Evolutionary conservation across 129 eudicot species (phyloP), one percentile per base, ranked within the genome.

Genomic region (Tanacetum coccineum): DNA sequence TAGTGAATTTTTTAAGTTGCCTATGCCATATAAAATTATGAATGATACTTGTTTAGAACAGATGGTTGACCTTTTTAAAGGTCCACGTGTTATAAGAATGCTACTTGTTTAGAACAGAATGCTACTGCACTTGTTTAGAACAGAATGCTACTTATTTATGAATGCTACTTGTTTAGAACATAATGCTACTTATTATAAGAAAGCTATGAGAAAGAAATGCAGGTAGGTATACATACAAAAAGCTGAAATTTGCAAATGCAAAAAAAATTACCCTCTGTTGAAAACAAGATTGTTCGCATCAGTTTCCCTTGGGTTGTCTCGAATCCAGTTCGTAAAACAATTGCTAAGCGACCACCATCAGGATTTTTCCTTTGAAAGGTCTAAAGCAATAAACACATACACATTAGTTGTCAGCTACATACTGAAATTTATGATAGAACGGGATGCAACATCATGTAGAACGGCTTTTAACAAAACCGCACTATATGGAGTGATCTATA

Each of bases 251-350:
- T 19, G 13, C 14, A 80, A 67, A 42, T 18, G 56, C 32, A 61
- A 68, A 25, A 64, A 36, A 11, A 53, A 26, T 49, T 84, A 93
- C 98, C 91, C 98, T 86, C 82, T 93, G 98, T 88, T 59, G 98
- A 93, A 81, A 93, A 93, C 64, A 93, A 81, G 62, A 93, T 93
- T 32, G 98, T 93, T 9, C 98, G 84, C 96, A 88, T 93, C 60
- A 93, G 82, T 73, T 93, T 93, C 59, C 98, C 98, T 86, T 93
- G 95, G 70, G 96, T 86, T 42, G 98, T 93, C 77, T 86, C 98
- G 79, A 93, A 93, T 15, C 98, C 98, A 66, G 98, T 93, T 60
- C 98, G 82, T 68, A 93, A 63, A 77, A 93, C 96, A 82, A 93
- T 79, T 44, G 98, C 98, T 62, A 93, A 74, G 73, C 98, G 86